These are phyloP conservation scores for Cercospora janseana DNA, from an alignment of 2,329 filamentous ascomycete species.

Conservation along the genomic window DNA sequence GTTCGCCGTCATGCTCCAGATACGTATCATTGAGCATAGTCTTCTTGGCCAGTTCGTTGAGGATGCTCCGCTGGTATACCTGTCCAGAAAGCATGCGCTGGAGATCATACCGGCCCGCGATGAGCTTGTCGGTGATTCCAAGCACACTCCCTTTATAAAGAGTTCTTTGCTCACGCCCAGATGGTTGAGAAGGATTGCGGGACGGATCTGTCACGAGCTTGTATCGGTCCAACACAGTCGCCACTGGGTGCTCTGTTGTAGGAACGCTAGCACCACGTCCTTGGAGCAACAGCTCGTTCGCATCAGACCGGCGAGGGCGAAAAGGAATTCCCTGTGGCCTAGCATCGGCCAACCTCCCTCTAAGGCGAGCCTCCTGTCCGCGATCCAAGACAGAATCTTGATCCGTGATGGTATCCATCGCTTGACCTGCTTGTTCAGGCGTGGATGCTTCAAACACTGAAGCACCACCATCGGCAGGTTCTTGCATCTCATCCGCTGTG, in stretches of 20 bases:
- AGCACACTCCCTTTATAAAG: too few species aligned
- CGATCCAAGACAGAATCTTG: neutral
- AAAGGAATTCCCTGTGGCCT: conserved; percentile 11
- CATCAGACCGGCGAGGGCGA: conserved; percentile 5
- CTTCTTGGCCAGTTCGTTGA: conserved; percentile 27
- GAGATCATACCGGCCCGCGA: conserved; percentile 24
- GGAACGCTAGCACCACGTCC: conserved; percentile 29
- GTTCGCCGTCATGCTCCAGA: conserved; percentile 30
- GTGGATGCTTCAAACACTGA: conserved; percentile 14
- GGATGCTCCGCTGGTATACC: conserved; percentile 19
- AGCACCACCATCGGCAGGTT: conserved; percentile 19
- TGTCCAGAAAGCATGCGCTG: conserved; percentile 4
- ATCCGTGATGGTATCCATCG: neutral
- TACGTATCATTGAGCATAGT: conserved; percentile 31
- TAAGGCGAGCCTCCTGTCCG: conserved; percentile 2
- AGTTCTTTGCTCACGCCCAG: neutral
- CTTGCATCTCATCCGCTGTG: conserved; percentile 9
- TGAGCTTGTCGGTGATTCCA: conserved; percentile 26
- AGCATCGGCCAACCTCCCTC: conserved; percentile 5
- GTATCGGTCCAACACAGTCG: conserved; percentile 29
- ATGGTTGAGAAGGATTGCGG: neutral
- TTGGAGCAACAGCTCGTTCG: conserved; percentile 21
- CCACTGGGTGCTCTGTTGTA: conserved; percentile 25
- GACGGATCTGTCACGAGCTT: conserved; percentile 23
- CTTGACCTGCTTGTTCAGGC: neutral